phyloP scores from a whole-genome alignment of 176 grass and related monocot species.

The Avena insularis region DNA sequence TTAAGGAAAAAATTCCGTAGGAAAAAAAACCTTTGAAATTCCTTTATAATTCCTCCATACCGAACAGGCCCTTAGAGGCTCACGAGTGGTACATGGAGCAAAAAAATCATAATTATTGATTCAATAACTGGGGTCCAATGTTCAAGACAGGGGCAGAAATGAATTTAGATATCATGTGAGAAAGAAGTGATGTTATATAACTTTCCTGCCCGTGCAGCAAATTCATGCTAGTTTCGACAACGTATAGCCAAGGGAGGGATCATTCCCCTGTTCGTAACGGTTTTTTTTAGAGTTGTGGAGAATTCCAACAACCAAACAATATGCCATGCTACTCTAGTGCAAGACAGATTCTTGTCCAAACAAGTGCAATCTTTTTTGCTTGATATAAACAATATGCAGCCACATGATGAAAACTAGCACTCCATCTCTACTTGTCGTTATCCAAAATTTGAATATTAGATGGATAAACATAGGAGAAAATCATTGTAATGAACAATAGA shows the following conservation, averaged over 20 bases:
- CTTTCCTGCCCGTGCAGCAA: not conserved
- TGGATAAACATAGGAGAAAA: not conserved
- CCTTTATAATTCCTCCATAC: too few species aligned
- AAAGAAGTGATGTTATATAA: not conserved
- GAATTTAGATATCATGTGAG: not conserved
- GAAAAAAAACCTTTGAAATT: too few species aligned
- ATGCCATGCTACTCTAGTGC: not conserved
- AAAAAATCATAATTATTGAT: not conserved
- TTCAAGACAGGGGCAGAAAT: not conserved
- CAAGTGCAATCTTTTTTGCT: not conserved
- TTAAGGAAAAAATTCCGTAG: too few species aligned
- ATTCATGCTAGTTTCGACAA: not conserved
- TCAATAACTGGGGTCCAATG: not conserved
- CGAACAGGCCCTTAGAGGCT: not conserved
- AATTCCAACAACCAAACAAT: not conserved
- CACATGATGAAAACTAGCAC: not conserved
- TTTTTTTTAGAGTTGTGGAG: not conserved
- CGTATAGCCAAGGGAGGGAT: too few species aligned
- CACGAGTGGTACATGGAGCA: not conserved
- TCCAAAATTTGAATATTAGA: not conserved
- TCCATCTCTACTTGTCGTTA: not conserved
- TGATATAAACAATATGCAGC: not conserved
- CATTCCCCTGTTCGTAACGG: too few species aligned
- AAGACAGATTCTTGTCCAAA: constrained; percentile 2
- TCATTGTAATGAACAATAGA: not conserved